These are phyloP conservation scores for Carpinus viminea DNA, from an alignment of 306 rosid species.

Conservation along the genomic window DNA sequence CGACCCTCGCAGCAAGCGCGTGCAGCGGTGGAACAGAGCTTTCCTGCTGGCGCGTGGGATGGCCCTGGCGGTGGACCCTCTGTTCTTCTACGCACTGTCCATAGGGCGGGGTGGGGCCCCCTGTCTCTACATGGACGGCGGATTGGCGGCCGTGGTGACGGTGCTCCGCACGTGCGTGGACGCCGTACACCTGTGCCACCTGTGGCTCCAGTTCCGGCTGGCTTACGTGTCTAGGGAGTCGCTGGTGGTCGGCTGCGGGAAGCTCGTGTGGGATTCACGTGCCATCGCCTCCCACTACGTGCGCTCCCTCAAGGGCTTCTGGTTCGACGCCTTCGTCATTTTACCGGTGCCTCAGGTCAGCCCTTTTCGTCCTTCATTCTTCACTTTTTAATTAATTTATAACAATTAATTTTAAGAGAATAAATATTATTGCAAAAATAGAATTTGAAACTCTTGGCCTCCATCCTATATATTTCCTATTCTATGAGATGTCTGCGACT, in stretches of 20 bases:
- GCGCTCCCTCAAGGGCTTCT: conserved; percentile 73
- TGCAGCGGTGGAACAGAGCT: conserved; percentile 82
- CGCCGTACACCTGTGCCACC: conserved; percentile 67
- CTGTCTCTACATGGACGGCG: conserved; percentile 93
- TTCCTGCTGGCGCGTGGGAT: conserved; percentile 79
- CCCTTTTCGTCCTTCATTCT: background rate
- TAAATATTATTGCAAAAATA: too few species aligned
- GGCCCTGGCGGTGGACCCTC: conserved; percentile 86
- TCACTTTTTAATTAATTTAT: background rate
- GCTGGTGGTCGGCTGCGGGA: conserved; percentile 92
- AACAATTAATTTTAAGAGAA: too few species aligned
- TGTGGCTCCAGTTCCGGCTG: conserved; percentile 83
- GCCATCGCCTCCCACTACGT: conserved; percentile 75
- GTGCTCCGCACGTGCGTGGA: conserved; percentile 68
- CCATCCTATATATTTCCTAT: too few species aligned
- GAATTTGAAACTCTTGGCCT: too few species aligned
- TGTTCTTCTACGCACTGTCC: conserved; percentile 88
- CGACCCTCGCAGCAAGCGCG: conserved; percentile 86
- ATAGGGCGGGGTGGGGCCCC: conserved; percentile 82
- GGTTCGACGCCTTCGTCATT: conserved; percentile 92
- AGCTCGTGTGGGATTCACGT: conserved; percentile 94
- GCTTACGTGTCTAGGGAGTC: conserved; percentile 92
- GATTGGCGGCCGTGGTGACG: conserved; percentile 71
- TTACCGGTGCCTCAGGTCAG: conserved; percentile 89
- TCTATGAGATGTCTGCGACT: too few species aligned